These are phyloP conservation scores for Coemansia sp. DNA, from an alignment of 192 early-diverging fungal species.

Conservation along the genomic window DNA sequence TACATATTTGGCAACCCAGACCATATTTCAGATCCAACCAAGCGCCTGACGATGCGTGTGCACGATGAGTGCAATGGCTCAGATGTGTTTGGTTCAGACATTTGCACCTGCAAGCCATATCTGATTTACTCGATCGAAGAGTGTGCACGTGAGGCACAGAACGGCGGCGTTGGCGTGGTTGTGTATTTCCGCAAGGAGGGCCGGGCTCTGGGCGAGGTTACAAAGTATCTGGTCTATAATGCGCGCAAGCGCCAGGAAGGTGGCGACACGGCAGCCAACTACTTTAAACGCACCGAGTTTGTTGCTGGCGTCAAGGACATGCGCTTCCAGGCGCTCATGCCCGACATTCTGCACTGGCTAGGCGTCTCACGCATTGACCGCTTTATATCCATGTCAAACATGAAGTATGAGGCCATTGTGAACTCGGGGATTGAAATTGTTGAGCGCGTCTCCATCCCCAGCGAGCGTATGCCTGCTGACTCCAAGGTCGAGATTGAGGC, in stretches of 20 bases:
- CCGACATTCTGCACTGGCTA: conserved; percentile 94
- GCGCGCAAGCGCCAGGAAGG: conserved; percentile 82
- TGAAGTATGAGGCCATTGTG: conserved; percentile 94
- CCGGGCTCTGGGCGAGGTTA: conserved; percentile 90
- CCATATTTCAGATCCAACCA: conserved; percentile 76
- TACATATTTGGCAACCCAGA: conserved; percentile 92
- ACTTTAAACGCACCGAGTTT: conserved; percentile 85
- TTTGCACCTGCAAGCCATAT: conserved; percentile 82
- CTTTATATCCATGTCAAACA: conserved; percentile 83
- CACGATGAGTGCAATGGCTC: conserved; percentile 97
- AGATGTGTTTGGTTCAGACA: conserved; percentile 84
- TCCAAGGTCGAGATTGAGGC: conserved; percentile 95
- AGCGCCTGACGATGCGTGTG: conserved; percentile 80
- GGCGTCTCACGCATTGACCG: conserved; percentile 92
- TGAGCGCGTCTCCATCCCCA: conserved; percentile 86
- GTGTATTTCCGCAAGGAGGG: conserved; percentile 98
- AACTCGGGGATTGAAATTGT: conserved; percentile 83
- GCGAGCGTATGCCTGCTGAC: conserved; percentile 85
- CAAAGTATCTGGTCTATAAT: conserved; percentile 95
- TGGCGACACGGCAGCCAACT: conserved; percentile 85
- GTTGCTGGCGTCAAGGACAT: conserved; percentile 93
- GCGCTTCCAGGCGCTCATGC: conserved; percentile 97
- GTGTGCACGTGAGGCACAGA: conserved; percentile 80
- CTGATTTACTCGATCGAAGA: conserved; percentile 90
- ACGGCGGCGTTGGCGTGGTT: conserved; percentile 91